These are phyloP conservation scores for Magnolia officinalis DNA, from an alignment of 164 flowering plant genomes.

Conservation along the genomic window DNA sequence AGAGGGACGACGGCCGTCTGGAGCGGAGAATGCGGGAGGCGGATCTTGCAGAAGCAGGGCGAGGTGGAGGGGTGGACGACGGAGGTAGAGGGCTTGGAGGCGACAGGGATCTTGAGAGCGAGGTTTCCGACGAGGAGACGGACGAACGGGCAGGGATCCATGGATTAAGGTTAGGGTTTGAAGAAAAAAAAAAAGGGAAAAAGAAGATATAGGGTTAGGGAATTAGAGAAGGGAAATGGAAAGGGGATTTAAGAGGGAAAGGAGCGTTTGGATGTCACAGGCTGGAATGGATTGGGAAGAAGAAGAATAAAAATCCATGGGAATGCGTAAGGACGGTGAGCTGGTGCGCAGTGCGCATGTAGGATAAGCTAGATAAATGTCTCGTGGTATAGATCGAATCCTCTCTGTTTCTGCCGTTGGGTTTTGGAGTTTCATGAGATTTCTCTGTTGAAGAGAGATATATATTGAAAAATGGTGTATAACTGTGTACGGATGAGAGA, in stretches of 20 bases:
- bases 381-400: background rate
- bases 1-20: conserved; percentile 59
- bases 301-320: background rate
- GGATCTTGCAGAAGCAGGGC: conserved; percentile 68
- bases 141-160: conserved; percentile 87
- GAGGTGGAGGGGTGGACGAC: conserved; percentile 68
- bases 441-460: background rate
- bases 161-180: conserved; percentile 5
- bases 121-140: conserved; percentile 62
- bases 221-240: background rate
- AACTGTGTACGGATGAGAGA: background rate
- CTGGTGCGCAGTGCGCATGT: background rate
- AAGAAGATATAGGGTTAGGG: background rate
- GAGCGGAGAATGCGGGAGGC: conserved; percentile 45
- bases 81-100: conserved; percentile 50
- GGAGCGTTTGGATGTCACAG: background rate
- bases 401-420: background rate
- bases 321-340: background rate
- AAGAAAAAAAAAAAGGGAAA: background rate
- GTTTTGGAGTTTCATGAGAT: background rate
- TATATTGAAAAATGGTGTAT: background rate
- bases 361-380: background rate
- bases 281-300: background rate
- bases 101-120: conserved; percentile 61
- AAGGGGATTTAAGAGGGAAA: background rate